phyloP scores from a whole-genome alignment of 2,329 filamentous ascomycete genomes.

The Sclerotiophoma versabilis region DNA sequence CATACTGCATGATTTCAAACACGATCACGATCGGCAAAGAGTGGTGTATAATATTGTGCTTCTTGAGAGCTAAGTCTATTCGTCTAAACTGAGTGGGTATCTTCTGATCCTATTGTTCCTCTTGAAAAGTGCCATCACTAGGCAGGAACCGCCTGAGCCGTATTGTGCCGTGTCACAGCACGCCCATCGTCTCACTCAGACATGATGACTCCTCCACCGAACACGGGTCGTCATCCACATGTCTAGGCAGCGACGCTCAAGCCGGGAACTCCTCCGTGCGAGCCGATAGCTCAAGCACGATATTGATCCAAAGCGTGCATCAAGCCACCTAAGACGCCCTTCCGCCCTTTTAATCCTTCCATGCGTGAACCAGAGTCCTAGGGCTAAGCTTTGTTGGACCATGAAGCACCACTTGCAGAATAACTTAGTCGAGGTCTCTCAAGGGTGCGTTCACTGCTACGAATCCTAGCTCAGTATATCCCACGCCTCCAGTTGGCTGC shows the following conservation, averaged over 20 bases:
- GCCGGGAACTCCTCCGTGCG: constrained; percentile 26
- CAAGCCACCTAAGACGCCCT: constrained; percentile 34
- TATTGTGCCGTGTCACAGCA: background rate
- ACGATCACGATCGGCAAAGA: background rate
- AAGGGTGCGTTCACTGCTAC: constrained; percentile 44
- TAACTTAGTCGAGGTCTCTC: background rate
- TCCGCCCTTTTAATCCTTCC: constrained; percentile 26
- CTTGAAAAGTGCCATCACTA: background rate
- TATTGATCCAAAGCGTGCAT: constrained; percentile 40
- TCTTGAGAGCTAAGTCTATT: background rate
- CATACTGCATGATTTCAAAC: background rate
- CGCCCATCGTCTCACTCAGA: constrained; percentile 14
- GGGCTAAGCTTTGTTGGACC: constrained; percentile 49
- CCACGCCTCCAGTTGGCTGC: constrained; percentile 47
- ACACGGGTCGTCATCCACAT: constrained; percentile 30
- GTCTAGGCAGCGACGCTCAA: constrained; percentile 50
- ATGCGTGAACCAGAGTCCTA: constrained; percentile 47
- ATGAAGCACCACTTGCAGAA: constrained; percentile 28
- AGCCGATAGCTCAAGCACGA: constrained; percentile 35
- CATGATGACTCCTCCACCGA: constrained; percentile 42
- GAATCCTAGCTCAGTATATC: constrained; percentile 47
- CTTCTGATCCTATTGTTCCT: background rate
- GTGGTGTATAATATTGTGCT: background rate
- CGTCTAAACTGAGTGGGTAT: constrained; percentile 4
- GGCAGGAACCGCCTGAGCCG: background rate